A percentile compares a stretch with the other conserved stretches of the same genome.
These are phyloP conservation scores for Cicer chorassanicum DNA, from an alignment of 306 rosid genomes.

Conservation along the genomic window DNA sequence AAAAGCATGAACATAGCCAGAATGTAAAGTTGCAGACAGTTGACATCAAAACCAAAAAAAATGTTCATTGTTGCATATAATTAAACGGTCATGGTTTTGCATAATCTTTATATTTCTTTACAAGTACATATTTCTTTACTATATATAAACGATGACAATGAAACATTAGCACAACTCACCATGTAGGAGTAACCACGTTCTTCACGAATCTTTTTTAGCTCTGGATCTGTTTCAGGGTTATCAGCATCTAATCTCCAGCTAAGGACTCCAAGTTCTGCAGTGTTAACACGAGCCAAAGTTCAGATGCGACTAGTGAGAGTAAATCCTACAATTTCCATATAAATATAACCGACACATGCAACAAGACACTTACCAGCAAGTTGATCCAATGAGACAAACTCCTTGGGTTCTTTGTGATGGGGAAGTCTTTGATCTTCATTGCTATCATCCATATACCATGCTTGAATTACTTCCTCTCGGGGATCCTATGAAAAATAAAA, in stretches of 20 bases:
- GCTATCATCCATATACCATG: constrained; percentile 98
- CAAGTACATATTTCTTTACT: not conserved
- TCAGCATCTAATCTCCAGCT: constrained; percentile 94
- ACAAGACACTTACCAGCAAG: constrained; percentile 65
- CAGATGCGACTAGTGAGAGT: constrained; percentile 1
- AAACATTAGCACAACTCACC: constrained; percentile 56
- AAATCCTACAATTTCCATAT: constrained; percentile 3
- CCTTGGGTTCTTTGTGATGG: constrained; percentile 87
- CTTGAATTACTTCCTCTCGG: constrained; percentile 92
- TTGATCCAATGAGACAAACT: constrained; percentile 77
- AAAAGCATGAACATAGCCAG: constrained; percentile 16
- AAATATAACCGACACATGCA: constrained; percentile 25
- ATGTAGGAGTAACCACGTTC: constrained; percentile 88
- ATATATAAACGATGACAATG: not conserved
- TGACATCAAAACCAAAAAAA: not conserved
- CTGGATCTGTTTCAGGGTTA: constrained; percentile 81
- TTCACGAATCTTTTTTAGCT: constrained; percentile 86
- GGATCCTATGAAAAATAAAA: constrained; percentile 62
- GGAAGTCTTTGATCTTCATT: constrained; percentile 93
- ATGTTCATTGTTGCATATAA: not conserved
- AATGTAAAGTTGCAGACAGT: constrained; percentile 18
- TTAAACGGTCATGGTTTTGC: constrained; percentile 9
- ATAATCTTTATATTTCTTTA: not conserved
- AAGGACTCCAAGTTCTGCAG: constrained; percentile 95
- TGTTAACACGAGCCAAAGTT: constrained; percentile 24